Percentiles rank a stretch among this genome's conserved stretches.
These are phyloP conservation scores for Silene latifolia DNA, from an alignment of 148 eudicot species.

Conservation along the genomic window DNA sequence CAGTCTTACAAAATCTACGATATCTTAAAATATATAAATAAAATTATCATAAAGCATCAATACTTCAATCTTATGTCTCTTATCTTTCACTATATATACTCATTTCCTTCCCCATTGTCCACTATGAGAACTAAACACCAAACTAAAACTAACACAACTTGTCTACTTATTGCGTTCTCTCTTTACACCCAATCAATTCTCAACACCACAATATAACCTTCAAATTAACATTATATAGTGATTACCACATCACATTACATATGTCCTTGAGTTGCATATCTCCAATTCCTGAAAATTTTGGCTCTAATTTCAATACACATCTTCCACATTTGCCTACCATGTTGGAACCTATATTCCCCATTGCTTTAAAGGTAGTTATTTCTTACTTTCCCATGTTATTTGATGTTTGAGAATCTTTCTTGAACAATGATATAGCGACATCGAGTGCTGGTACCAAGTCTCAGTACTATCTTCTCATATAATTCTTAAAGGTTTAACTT, in stretches of 20 bases:
- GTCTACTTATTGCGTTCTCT: constrained; percentile 11
- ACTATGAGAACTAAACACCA: constrained; percentile 20
- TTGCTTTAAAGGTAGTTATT: constrained; percentile 59
- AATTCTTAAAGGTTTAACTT: too few species aligned
- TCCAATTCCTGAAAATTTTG: constrained; percentile 7
- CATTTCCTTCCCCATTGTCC: not conserved
- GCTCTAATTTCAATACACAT: not conserved
- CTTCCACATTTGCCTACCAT: constrained; percentile 18
- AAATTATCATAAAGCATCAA: not conserved
- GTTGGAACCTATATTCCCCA: constrained; percentile 42
- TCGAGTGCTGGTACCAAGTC: too few species aligned
- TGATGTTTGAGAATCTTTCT: too few species aligned
- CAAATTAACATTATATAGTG: not conserved
- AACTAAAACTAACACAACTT: constrained; percentile 18
- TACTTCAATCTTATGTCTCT: not conserved
- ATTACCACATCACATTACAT: not conserved
- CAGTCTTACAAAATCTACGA: too few species aligned
- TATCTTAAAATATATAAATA: not conserved
- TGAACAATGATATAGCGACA: too few species aligned
- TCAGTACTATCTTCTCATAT: too few species aligned
- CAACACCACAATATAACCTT: not conserved
- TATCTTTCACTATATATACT: constrained; percentile 27
- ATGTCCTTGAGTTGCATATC: constrained; percentile 16
- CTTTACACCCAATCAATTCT: constrained; percentile 1
- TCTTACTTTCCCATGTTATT: not conserved